A percentile compares a stretch with the other conserved stretches of the same genome.
phyloP scores from a whole-genome alignment of 345 rosid genomes.

The Lumnitzera racemosa region DNA sequence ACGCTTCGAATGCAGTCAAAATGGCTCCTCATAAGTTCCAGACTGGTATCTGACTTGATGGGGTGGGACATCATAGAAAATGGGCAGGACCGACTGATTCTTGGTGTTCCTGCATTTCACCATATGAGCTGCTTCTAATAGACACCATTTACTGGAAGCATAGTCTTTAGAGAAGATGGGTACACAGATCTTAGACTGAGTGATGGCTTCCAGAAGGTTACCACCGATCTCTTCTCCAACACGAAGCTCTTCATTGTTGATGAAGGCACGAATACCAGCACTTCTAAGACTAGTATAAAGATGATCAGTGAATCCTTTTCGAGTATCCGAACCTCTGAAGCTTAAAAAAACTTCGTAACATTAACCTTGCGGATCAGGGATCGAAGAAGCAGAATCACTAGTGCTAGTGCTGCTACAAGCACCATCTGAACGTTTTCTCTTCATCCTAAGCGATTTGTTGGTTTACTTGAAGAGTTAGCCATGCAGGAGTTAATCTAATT shows the following conservation, averaged over 20 bases:
- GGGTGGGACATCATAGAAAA: conserved; percentile 1
- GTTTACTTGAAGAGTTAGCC: too few relatives aligned
- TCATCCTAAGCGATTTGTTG: too few relatives aligned
- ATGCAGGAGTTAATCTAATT: too few relatives aligned
- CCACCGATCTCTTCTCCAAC: not conserved
- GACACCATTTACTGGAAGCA: conserved; percentile 1
- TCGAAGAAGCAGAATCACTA: not conserved
- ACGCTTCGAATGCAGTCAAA: not conserved
- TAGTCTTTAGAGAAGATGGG: conserved; percentile 4
- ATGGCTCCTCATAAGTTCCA: not conserved
- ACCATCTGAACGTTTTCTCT: too few relatives aligned
- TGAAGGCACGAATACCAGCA: not conserved
- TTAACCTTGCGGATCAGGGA: not conserved
- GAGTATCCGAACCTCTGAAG: conserved; percentile 1
- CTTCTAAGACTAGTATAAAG: not conserved
- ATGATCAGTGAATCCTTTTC: not conserved
- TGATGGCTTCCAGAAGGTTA: not conserved
- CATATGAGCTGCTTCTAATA: not conserved
- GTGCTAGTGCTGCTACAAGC: too few relatives aligned
- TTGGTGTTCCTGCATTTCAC: not conserved
- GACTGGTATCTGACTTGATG: not conserved
- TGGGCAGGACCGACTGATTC: not conserved
- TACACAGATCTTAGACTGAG: not conserved
- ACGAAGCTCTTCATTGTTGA: not conserved
- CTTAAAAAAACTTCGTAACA: not conserved